Percentiles rank a stretch among this genome's conserved stretches.
Evolutionary conservation across 495 filamentous ascomycete species (phyloP).

Genomic region (Acidiella bohemica): DNA sequence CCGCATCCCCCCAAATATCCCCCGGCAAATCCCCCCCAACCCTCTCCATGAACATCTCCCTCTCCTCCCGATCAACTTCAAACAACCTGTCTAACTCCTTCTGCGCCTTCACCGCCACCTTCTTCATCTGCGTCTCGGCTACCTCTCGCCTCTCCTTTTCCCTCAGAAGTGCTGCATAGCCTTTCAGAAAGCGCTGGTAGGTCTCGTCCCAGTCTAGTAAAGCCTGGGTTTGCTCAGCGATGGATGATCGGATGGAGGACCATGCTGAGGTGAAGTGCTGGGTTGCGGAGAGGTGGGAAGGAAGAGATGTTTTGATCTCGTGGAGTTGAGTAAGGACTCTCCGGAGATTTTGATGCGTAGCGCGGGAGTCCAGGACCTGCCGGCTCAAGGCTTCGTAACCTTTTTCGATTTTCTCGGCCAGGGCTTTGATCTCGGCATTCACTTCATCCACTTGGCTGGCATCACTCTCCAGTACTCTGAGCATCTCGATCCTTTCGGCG

Average conservation of each 20-base stretch:
- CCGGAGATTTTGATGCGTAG: slow-evolving; percentile 35
- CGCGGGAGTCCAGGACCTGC: slow-evolving; percentile 41
- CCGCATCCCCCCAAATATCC: slow-evolving; percentile 76
- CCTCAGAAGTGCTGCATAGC: slow-evolving; percentile 70
- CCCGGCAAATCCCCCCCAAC: slow-evolving; percentile 75
- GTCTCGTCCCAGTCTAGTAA: slow-evolving; percentile 59
- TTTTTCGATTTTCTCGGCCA: slow-evolving; percentile 61
- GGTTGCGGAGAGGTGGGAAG: slow-evolving; percentile 53
- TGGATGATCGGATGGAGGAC: slow-evolving; percentile 56
- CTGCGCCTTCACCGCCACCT: slow-evolving; percentile 59
- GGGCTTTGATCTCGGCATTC: slow-evolving; percentile 65
- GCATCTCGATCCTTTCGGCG: slow-evolving; percentile 67
- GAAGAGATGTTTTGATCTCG: slow-evolving; percentile 34
- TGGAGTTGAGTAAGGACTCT: slow-evolving; percentile 54
- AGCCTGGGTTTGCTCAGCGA: slow-evolving; percentile 53
- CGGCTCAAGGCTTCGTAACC: slow-evolving; percentile 45
- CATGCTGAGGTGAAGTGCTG: slow-evolving; percentile 60
- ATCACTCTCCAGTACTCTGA: slow-evolving; percentile 69
- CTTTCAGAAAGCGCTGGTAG: slow-evolving; percentile 70
- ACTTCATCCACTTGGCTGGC: slow-evolving; percentile 82
- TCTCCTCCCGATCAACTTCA: slow-evolving; percentile 53
- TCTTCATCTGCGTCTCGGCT: slow-evolving; percentile 57
- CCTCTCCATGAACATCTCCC: slow-evolving; percentile 68
- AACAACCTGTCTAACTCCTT: slow-evolving; percentile 62
- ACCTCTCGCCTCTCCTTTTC: slow-evolving; percentile 64